phyloP scores from a whole-genome alignment of 139 green algal genomes.

The Pleodorina starrii region DNA sequence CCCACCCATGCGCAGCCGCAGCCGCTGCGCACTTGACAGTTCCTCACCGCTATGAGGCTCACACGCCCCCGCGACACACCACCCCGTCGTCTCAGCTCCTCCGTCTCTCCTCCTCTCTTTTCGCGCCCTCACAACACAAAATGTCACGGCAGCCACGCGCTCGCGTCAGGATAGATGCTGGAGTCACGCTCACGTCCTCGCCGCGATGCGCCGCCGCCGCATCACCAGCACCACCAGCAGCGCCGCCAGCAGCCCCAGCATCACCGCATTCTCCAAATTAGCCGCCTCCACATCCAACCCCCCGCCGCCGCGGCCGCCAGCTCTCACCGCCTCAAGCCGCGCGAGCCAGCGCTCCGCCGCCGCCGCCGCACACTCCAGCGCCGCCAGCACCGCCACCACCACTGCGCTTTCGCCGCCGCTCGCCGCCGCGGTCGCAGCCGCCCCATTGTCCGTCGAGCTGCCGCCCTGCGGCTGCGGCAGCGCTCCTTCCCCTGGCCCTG shows the following conservation, averaged over 20 bases:
- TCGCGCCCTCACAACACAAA: too few relatives aligned
- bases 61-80: too few relatives aligned
- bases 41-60: too few relatives aligned
- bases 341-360: too few relatives aligned
- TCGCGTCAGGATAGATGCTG: too few relatives aligned
- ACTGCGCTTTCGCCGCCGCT: too few relatives aligned
- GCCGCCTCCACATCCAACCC: conserved; percentile 30
- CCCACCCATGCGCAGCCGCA: too few relatives aligned
- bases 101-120: too few relatives aligned
- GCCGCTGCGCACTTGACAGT: too few relatives aligned
- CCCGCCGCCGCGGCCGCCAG: not conserved
- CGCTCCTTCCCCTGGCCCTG: not conserved
- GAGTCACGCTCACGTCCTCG: conserved; percentile 4
- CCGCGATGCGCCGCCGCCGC: conserved; percentile 14
- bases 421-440: too few relatives aligned
- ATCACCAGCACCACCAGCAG: conserved; percentile 34
- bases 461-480: not conserved
- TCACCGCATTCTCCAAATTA: conserved; percentile 58
- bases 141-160: too few relatives aligned
- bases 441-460: not conserved
- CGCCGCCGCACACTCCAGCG: not conserved
- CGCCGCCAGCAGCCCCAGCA: conserved; percentile 16
- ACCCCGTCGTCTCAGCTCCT: too few relatives aligned
- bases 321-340: not conserved
- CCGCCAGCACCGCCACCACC: not conserved